A percentile compares a stretch with the other conserved stretches of the same genome.
These are phyloP conservation scores for Fusarium sp. DNA, from an alignment of 2,329 filamentous ascomycete species.

Conservation along the genomic window DNA sequence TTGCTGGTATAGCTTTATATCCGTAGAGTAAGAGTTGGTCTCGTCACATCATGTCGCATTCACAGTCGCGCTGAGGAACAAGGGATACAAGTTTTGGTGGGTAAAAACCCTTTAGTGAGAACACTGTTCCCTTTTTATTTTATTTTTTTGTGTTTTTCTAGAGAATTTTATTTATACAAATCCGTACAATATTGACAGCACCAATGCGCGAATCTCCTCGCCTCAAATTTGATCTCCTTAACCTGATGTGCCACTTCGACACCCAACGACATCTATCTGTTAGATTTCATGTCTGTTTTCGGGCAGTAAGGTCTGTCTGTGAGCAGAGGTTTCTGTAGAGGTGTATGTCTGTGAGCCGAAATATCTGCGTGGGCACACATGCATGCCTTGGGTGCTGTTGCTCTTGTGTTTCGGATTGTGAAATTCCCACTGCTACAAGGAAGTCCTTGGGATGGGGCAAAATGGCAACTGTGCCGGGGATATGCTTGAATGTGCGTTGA, in stretches of 20 bases:
- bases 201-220: conserved; percentile 12
- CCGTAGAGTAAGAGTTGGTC: neutral
- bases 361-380: neutral
- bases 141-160: conserved; percentile 30
- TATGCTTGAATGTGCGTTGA: neutral
- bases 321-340: neutral
- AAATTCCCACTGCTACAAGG: neutral
- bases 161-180: conserved; percentile 18
- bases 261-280: conserved; percentile 11
- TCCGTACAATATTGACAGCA: conserved; percentile 14
- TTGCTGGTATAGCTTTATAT: neutral
- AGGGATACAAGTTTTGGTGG: conserved; percentile 18
- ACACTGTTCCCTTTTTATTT: conserved; percentile 22
- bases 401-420: neutral
- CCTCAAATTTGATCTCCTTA: neutral
- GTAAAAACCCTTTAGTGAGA: conserved; percentile 24
- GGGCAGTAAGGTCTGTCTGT: conserved; percentile 7
- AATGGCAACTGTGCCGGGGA: neutral
- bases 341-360: too few relatives aligned
- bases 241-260: neutral
- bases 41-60: conserved; percentile 19
- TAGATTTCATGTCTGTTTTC: conserved; percentile 1
- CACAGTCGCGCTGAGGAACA: neutral
- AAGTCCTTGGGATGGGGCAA: neutral
- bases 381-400: conserved; percentile 18